These are phyloP conservation scores for Lonicera japonica DNA, from an alignment of 129 eudicot genomes.

Conservation along the genomic window DNA sequence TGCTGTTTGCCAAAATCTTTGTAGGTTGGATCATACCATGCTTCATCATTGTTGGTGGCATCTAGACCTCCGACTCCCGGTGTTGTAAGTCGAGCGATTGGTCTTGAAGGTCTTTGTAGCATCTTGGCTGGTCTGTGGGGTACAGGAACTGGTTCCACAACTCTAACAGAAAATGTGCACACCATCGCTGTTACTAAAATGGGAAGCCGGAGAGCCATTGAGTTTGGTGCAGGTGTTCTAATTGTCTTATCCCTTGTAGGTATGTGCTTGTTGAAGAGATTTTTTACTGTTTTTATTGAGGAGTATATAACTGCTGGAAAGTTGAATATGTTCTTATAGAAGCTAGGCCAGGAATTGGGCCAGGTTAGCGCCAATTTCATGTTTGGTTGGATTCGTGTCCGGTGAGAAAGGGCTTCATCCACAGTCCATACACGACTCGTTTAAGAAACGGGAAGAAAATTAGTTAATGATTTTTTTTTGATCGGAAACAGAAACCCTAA, in stretches of 20 bases:
- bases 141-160: constrained; percentile 87
- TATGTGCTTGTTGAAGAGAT: constrained; percentile 17
- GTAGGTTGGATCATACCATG: constrained; percentile 95
- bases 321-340: no score
- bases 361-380: no score
- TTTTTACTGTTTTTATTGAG: not conserved
- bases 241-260: constrained; percentile 78
- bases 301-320: not conserved
- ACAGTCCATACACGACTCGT: no score
- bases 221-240: constrained; percentile 76
- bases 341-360: no score
- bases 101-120: constrained; percentile 85
- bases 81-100: constrained; percentile 88
- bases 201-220: constrained; percentile 95
- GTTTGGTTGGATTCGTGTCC: no score
- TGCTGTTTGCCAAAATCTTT: no score
- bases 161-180: constrained; percentile 91
- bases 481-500: no score
- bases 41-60: constrained; percentile 84
- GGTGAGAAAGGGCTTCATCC: no score
- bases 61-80: constrained; percentile 97
- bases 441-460: no score
- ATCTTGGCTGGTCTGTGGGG: constrained; percentile 97
- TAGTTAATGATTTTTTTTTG: no score
- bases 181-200: constrained; percentile 94